Base-by-base conservation (phyloP, 768 basidiomycete genomes). In the Leccinum rimulosum region DNA sequence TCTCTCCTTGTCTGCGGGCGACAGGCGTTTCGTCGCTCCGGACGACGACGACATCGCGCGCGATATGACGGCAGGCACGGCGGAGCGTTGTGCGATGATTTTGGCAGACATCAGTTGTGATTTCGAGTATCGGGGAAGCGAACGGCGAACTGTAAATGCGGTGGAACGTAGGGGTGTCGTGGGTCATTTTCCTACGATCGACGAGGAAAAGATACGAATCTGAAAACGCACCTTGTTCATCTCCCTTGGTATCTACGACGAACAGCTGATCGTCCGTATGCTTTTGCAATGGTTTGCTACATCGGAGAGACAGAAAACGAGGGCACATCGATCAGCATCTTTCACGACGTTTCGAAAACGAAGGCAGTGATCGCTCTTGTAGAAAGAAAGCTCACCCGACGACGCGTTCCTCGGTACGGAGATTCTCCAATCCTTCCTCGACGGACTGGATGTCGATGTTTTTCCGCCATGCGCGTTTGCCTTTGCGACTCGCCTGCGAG, bases 391-490 rank as follows among this genome's bases (percentile, higher is more conserved):
- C 84, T 61, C 67, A 93, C 92, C 93, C 93, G 61, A 82, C 83
- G 5, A 86, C 81, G 56, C 91, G 78, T 70, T 95, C 93, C 70
- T 95, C 91, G n/a, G 82, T 82, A 55, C 94, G 78, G 60, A 91
- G 76, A 58, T 77, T 82, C 72, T 95, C 94, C 62, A 95, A 68
- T 3, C 84, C 86, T 50, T 79, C 76, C 66, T 95, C 93, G 19
- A 95, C 86, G 52, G 85, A 86, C 27, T 84, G 82, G 52, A 96
- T 82, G 70, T 96, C 86, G 54, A 96, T 87, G 73, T 97, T 92
- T 77, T 97, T 96, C 70, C 95, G 76, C 95, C 95, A 96, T 50
- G 94, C 85, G 57, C 84, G 85, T 72, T 96, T 96, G n/a, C 93
- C 92, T 72, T 93, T 96, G 58, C 94, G 78, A 66, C 88, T 91